phyloP scores from a whole-genome alignment of 129 eudicot species.

The Flaveria bidentis region DNA sequence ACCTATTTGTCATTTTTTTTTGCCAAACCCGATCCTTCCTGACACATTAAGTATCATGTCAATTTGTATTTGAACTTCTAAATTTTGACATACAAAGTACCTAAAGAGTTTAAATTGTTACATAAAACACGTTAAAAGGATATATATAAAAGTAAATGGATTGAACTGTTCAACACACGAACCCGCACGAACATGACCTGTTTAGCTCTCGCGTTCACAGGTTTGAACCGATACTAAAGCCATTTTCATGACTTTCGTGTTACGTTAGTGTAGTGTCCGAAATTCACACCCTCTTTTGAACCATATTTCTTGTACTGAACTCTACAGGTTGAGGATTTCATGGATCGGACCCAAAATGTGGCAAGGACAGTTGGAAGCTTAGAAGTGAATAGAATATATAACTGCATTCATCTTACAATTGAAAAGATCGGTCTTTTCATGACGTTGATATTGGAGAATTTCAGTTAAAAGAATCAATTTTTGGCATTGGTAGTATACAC shows the following conservation, averaged over 20 bases:
- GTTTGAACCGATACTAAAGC: not conserved
- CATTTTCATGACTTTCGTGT: too few relatives aligned
- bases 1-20: too few relatives aligned
- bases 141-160: not conserved
- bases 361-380: slow-evolving; percentile 71
- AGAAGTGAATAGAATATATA: slow-evolving; percentile 48
- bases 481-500: slow-evolving; percentile 40
- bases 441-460: slow-evolving; percentile 46
- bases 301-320: not conserved
- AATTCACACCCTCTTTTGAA: not conserved
- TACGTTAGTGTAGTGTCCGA: not conserved
- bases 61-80: not conserved
- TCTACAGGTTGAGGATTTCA: slow-evolving; percentile 91
- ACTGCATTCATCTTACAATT: slow-evolving; percentile 48
- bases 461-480: slow-evolving; percentile 46
- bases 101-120: not conserved
- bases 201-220: not conserved
- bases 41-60: not conserved
- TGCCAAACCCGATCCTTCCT: too few relatives aligned
- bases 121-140: not conserved
- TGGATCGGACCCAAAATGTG: slow-evolving; percentile 79
- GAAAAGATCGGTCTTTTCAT: slow-evolving; percentile 42
- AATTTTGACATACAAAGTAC: not conserved
- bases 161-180: not conserved
- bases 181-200: not conserved